Conservation (phyloP, 2,329 filamentous ascomycete species). For the Fusarium denticulatum region DNA sequence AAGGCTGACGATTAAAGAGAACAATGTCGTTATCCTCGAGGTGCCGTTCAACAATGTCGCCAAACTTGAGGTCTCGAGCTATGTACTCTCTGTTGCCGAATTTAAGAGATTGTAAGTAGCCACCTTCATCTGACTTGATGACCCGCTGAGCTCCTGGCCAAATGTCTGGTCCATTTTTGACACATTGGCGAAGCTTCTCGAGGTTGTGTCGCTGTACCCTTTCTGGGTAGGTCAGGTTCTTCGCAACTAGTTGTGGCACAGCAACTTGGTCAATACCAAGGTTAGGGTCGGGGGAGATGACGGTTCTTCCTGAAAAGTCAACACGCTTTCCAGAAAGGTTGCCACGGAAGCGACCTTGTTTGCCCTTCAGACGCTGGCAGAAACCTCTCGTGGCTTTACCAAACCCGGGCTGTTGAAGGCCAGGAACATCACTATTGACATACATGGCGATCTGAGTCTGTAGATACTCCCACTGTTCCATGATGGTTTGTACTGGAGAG, state of each 20-base stretch:
- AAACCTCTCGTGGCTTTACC: slow-evolving; percentile 93
- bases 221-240: slow-evolving; percentile 96
- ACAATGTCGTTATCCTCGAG: slow-evolving; percentile 96
- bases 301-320: slow-evolving; percentile 95
- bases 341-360: slow-evolving; percentile 95
- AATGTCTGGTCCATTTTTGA: slow-evolving; percentile 77
- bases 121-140: slow-evolving; percentile 73
- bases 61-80: slow-evolving; percentile 78
- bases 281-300: slow-evolving; percentile 98
- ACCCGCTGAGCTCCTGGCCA: slow-evolving; percentile 92
- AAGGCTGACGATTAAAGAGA: slow-evolving; percentile 97
- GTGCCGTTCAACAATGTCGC: slow-evolving; percentile 93
- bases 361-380: slow-evolving; percentile 94
- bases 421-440: slow-evolving; percentile 95
- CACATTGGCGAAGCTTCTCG: slow-evolving; percentile 77
- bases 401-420: slow-evolving; percentile 86
- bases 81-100: slow-evolving; percentile 73
- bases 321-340: slow-evolving; percentile 98
- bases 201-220: slow-evolving; percentile 86
- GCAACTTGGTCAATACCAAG: slow-evolving; percentile 93
- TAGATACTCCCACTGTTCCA: slow-evolving; percentile 98
- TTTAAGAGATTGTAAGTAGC: slow-evolving; percentile 78
- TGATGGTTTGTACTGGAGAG: slow-evolving; percentile 85
- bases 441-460: slow-evolving; percentile 97
- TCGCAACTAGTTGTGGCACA: slow-evolving; percentile 89